A percentile compares a stretch with the other conserved stretches of the same genome.
Evolutionary conservation across 140 eudicot species (phyloP).

Genomic region (Cichorium intybus): DNA sequence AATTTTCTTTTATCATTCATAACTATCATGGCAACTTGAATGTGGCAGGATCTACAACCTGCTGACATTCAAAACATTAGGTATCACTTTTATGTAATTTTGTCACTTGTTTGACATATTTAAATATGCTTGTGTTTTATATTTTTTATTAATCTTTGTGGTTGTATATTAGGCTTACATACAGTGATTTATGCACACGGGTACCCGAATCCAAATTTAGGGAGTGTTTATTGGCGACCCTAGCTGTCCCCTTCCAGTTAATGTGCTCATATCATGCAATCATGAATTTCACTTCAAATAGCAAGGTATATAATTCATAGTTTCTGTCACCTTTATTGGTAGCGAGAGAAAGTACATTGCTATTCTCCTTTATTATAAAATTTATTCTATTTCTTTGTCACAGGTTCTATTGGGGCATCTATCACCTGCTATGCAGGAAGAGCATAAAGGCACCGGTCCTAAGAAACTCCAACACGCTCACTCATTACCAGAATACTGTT

Average conservation of each 20-base stretch:
- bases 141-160: conserved; percentile 16
- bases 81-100: conserved; percentile 30
- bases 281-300: conserved; percentile 64
- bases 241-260: conserved; percentile 74
- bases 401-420: conserved; percentile 44
- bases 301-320: conserved; percentile 51
- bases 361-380: too few species aligned
- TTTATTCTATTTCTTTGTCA: conserved; percentile 21
- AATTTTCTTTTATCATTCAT: conserved; percentile 12
- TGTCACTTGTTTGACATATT: conserved; percentile 13
- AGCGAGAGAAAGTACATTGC: too few species aligned
- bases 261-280: conserved; percentile 87
- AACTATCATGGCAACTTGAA: conserved; percentile 16
- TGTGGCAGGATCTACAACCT: conserved; percentile 60
- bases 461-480: conserved; percentile 30
- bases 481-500: conserved; percentile 27
- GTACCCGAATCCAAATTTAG: conserved; percentile 92
- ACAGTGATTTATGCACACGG: conserved; percentile 81
- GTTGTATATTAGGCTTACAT: conserved; percentile 66
- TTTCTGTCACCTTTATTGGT: conserved; percentile 16
- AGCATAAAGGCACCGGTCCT: conserved; percentile 17
- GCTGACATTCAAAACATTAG: conserved; percentile 44
- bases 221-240: conserved; percentile 73
- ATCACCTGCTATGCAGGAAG: conserved; percentile 34
- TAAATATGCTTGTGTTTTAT: neutral